These are phyloP conservation scores for Mycena rebaudengoi DNA, from an alignment of 768 basidiomycete species.

Conservation along the genomic window DNA sequence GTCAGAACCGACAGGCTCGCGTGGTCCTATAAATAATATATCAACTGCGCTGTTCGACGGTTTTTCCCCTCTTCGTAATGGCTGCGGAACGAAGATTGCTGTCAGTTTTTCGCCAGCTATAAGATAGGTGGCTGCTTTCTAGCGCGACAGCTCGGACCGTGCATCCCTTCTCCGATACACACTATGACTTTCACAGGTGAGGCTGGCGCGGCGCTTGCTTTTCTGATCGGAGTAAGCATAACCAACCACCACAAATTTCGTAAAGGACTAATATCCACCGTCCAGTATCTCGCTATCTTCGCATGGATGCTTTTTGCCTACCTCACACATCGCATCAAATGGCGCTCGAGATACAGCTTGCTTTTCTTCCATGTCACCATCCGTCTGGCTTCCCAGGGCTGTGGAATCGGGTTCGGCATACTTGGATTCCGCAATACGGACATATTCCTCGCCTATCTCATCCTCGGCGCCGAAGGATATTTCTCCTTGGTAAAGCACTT, in stretches of 20 bases:
- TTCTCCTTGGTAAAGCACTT: slow-evolving; percentile 4
- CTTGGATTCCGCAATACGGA: slow-evolving; percentile 6
- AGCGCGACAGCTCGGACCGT: too few species aligned
- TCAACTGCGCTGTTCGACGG: too few species aligned
- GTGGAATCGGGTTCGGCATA: slow-evolving; percentile 11
- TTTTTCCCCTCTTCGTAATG: too few species aligned
- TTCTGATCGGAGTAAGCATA: slow-evolving; percentile 8
- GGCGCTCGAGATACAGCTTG: slow-evolving; percentile 1
- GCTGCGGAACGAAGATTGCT: too few species aligned
- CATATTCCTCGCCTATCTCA: slow-evolving; percentile 8
- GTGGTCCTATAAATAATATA: too few species aligned
- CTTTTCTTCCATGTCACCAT: slow-evolving; percentile 17
- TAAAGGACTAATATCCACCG: not conserved
- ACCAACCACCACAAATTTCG: too few species aligned
- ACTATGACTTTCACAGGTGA: slow-evolving; percentile 11
- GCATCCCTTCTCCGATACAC: too few species aligned
- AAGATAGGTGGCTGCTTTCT: too few species aligned
- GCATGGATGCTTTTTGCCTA: slow-evolving; percentile 4
- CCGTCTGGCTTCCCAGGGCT: slow-evolving; percentile 1
- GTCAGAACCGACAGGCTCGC: too few species aligned
- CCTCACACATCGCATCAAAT: slow-evolving; percentile 11
- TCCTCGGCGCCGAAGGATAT: slow-evolving; percentile 11
- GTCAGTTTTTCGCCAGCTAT: too few species aligned
- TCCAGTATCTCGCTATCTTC: slow-evolving; percentile 5
- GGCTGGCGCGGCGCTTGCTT: slow-evolving; percentile 10